Percentiles rank a stretch among this genome's conserved stretches.
Conservation (phyloP, 306 rosid genomes). For the Inga oerstediana region DNA sequence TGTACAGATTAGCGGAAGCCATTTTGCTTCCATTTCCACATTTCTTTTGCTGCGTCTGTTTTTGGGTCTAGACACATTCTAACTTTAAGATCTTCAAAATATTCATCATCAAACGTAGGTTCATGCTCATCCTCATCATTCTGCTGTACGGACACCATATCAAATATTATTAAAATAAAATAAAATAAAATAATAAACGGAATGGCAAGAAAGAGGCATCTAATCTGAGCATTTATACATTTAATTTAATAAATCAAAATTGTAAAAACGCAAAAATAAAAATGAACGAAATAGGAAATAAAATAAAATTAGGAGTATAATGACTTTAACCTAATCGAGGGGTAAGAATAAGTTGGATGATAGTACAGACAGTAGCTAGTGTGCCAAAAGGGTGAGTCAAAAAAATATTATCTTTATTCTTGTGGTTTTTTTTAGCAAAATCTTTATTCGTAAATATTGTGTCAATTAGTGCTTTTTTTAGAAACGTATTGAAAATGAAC, state of each 20-base stretch:
- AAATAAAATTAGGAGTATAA: neutral
- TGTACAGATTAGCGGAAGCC: neutral
- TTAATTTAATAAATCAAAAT: neutral
- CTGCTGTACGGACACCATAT: neutral
- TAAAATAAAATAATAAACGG: neutral
- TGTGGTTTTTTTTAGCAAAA: too few species aligned
- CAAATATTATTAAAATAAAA: neutral
- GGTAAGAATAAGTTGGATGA: neutral
- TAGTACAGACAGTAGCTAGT: neutral
- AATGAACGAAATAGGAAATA: neutral
- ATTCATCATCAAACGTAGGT: neutral
- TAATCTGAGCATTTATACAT: neutral
- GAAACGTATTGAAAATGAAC: neutral
- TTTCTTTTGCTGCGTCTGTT: neutral
- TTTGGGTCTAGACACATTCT: slow-evolving; percentile 7
- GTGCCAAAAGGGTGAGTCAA: neutral
- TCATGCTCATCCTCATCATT: neutral
- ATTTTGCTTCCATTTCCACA: neutral
- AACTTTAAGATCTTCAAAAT: neutral
- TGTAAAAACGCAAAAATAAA: neutral
- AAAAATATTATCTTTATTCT: neutral
- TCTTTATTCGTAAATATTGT: neutral
- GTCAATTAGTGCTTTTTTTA: neutral
- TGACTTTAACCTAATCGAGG: neutral
- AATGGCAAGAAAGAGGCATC: neutral